These are phyloP conservation scores for Lactarius trivialis DNA, from an alignment of 768 basidiomycete genomes.

Conservation along the genomic window DNA sequence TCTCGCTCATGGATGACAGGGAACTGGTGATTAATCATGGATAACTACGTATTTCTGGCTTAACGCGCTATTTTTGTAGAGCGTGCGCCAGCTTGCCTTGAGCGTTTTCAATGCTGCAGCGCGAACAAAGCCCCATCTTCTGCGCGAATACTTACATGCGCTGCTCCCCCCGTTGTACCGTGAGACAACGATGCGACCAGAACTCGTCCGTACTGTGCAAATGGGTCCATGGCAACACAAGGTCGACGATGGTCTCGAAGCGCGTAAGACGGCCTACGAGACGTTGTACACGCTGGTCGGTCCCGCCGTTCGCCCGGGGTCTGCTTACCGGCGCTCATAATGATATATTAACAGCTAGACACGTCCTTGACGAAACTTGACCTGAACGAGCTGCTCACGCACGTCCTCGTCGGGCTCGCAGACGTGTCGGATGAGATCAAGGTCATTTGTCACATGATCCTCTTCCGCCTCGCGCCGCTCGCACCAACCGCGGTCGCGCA, in stretches of 20 bases:
- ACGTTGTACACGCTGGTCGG: constrained; percentile 91
- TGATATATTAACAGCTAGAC: constrained; percentile 52
- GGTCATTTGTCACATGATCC: constrained; percentile 91
- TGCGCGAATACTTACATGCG: constrained; percentile 71
- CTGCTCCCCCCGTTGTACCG: constrained; percentile 80
- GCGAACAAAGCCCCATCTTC: constrained; percentile 87
- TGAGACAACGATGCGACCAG: constrained; percentile 73
- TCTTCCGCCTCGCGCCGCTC: constrained; percentile 83
- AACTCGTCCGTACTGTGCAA: constrained; percentile 82
- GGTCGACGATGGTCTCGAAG: constrained; percentile 94
- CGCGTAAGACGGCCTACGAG: constrained; percentile 95
- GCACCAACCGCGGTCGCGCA: constrained; percentile 79
- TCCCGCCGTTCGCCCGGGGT: background rate
- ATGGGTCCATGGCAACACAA: constrained; percentile 98
- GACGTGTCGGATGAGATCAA: constrained; percentile 97
- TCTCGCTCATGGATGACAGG: constrained; percentile 81
- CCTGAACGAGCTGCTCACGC: constrained; percentile 73
- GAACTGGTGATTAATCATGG: constrained; percentile 58
- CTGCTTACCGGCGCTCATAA: constrained; percentile 1
- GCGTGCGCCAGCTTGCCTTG: constrained; percentile 82
- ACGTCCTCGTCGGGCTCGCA: constrained; percentile 73
- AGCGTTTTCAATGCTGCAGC: constrained; percentile 93
- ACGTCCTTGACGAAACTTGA: constrained; percentile 88
- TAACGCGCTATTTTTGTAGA: constrained; percentile 39
- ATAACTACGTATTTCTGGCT: background rate